A percentile compares a stretch with the other conserved stretches of the same genome.
Evolutionary conservation across 2,329 filamentous ascomycete species (phyloP).

Genomic region (Aspergillus sp.): DNA sequence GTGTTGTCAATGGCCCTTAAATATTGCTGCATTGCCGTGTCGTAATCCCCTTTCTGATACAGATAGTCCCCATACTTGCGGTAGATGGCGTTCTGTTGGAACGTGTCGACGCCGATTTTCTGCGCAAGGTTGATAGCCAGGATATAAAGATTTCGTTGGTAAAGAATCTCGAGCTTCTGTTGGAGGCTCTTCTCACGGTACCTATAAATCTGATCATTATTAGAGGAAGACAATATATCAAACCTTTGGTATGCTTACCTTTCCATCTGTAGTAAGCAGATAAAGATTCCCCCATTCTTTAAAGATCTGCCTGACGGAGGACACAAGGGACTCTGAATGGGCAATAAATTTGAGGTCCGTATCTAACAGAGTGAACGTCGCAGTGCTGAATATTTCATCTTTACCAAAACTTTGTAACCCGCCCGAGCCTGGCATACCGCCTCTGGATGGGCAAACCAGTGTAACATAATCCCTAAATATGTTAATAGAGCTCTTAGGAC

Average conservation of each 20-base stretch:
- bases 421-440: conserved; percentile 56
- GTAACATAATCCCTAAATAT: conserved; percentile 84
- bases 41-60: conserved; percentile 93
- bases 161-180: conserved; percentile 89
- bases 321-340: conserved; percentile 81
- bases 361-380: conserved; percentile 87
- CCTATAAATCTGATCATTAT: conserved; percentile 64
- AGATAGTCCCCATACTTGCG: conserved; percentile 91
- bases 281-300: conserved; percentile 90
- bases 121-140: conserved; percentile 90
- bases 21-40: conserved; percentile 99
- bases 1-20: conserved; percentile 94
- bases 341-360: conserved; percentile 87
- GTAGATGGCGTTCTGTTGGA: conserved; percentile 88
- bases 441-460: conserved; percentile 75
- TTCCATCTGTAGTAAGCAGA: conserved; percentile 86
- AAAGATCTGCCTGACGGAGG: conserved; percentile 77
- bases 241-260: conserved; percentile 55
- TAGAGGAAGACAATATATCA: conserved; percentile 11
- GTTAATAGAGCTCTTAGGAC: conserved; percentile 77
- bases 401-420: conserved; percentile 66
- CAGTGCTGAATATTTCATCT: conserved; percentile 77
- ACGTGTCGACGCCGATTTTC: conserved; percentile 75
- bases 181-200: conserved; percentile 90
- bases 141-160: conserved; percentile 89